These are phyloP conservation scores for Neoscytalidium dimidiatum DNA, from an alignment of 2,329 filamentous ascomycete genomes.

Conservation along the genomic window DNA sequence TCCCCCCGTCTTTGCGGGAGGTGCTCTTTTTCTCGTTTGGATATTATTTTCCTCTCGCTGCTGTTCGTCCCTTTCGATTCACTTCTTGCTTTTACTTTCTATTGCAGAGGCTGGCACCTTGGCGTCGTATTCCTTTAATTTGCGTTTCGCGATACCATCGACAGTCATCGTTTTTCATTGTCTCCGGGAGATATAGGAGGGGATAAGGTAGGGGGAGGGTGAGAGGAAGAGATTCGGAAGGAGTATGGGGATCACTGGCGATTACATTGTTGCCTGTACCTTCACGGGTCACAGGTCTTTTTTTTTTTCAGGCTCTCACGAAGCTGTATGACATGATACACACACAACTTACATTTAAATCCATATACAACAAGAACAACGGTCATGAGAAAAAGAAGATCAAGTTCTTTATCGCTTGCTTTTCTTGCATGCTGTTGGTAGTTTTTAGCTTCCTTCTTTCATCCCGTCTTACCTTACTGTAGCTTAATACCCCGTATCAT, in stretches of 20 bases:
- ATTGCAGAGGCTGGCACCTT: slow-evolving; percentile 6
- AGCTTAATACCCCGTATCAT: not conserved
- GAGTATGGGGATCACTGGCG: not conserved
- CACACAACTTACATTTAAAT: not conserved
- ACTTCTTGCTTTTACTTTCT: not conserved
- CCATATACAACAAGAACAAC: not conserved
- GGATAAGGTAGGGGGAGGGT: not conserved
- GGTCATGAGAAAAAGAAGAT: slow-evolving; percentile 7
- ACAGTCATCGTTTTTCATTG: not conserved
- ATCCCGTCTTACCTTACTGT: not conserved
- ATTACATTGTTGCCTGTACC: not conserved
- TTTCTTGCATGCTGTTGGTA: not conserved
- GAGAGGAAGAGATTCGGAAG: not conserved
- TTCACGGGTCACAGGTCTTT: no score
- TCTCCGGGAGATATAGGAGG: not conserved
- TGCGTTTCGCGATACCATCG: slow-evolving; percentile 13
- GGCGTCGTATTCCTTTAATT: slow-evolving; percentile 2
- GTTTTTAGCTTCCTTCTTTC: not conserved
- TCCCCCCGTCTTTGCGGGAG: not conserved
- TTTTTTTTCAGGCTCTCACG: not conserved
- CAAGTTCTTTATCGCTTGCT: slow-evolving; percentile 1
- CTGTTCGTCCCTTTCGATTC: not conserved
- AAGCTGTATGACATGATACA: slow-evolving; percentile 18
- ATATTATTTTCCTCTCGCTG: not conserved
- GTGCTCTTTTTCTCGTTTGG: not conserved